Base-by-base conservation (phyloP, 371 early-diverging fungal species). In the Batkoa obscura region DNA sequence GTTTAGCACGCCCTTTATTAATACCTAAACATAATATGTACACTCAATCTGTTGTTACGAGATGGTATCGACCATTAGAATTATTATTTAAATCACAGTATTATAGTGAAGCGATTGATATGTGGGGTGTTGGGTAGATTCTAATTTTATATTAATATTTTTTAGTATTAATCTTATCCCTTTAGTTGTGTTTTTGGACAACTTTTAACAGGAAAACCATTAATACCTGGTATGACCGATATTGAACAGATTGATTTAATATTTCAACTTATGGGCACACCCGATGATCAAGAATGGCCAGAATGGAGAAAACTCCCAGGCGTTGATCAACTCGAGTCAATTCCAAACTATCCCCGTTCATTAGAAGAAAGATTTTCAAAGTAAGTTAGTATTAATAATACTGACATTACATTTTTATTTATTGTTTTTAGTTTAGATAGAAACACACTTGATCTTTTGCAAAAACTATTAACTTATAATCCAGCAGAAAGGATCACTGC, bases 31-130 rank as follows among this genome's bases (percentile, higher is more conserved):
- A n/a, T n/a, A n/a, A n/a, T n/a, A n/a, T n/a, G 9, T 83, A 88
- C 66, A 93, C 95, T 12, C 76, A 78, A 47, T 85, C 88, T 52
- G 99, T 99, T 2, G 90, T 98, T 2, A 99, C 99, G 5, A 66
- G 92, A 53, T 96, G 95, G 95, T 99, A 99, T 67, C 83, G 99
- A 41, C 83, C 98, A 30, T 98, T 98, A 0, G 99, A 99, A 69
- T 72, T 99, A 31, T 74, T 98, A 36, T 67, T 94, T 15, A 98
- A 95, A 37, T 78, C 76, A 53, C 76, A 78, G 52, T 66, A 75
- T 17, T 98, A 99, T 68, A 79, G 78, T 1, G 77, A 72, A 36
- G 86, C 88, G 9, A 84, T 99, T 53, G 99, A 99, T 70, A 89
- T 98, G 72, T 99, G 99, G 99, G 86, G 91, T 50, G 79, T 93